Base-by-base conservation (phyloP, 345 rosid species). In the Salix arbutifolia region DNA sequence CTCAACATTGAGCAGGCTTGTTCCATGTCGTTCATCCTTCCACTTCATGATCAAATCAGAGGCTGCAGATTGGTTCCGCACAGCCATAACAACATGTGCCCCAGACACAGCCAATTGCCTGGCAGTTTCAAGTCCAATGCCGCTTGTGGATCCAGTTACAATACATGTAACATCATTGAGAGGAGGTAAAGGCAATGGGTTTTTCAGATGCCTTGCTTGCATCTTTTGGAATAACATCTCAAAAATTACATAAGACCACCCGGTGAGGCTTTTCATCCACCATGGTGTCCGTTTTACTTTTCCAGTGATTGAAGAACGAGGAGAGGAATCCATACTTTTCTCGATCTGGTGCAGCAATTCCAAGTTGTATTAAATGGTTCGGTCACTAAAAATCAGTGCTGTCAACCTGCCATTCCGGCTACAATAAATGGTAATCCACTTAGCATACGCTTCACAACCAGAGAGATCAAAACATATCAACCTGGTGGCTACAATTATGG, bases 41-140 rank as follows among this genome's bases (percentile, higher is more conserved):
- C 80, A 71, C 26, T 71, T 71, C 61, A 71, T 50, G 38, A 77
- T 65, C 52, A 77, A 77, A n/a, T 70, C 75, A 52, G 16, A 21
- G 25, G 75, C 80, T 48, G 53, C 64, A 35, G 56, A 26, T 33
- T 31, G 44, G 60, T 71, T 77, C 40, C 80, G 65, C 12, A 77
- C 71, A 7, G 80, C 75, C 75, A 77, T 71, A 38, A 71, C 53
- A 9, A 77, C 80, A 65, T 65, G 75, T 25, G 80, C 80, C 35
- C 76, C 75, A 4, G 75, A 42, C 31, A 38, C 70, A 19, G 80
- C 71, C 71, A 77, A 71, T 35, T 77, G 80, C 65, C 53, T 71
- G 65, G 68, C 68, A 40, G 65, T 73, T 73, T 73, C 68, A 73
- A 62, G 69, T n/a, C 76, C 76, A 37, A 61, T 73, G 35, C 76